phyloP scores from a whole-genome alignment of 148 eudicot genomes.

The Rhododendron vialii region DNA sequence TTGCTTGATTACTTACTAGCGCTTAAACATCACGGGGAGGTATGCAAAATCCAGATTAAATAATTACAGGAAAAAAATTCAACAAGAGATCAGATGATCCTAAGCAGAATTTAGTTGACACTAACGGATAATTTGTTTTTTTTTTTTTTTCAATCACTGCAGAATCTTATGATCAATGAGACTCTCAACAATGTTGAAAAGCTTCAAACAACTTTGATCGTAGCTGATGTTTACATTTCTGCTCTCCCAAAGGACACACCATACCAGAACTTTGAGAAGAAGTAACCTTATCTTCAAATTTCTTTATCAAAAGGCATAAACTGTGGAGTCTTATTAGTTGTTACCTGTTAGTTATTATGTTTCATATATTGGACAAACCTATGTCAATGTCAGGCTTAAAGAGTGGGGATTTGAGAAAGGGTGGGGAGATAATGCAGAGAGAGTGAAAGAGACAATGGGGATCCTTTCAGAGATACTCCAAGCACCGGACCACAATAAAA shows the following conservation, averaged over 20 bases:
- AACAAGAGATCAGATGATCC: neutral
- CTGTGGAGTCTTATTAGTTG: neutral
- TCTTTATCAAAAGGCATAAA: neutral
- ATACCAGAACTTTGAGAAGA: slow-evolving; percentile 38
- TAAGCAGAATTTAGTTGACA: neutral
- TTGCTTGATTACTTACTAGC: slow-evolving; percentile 43
- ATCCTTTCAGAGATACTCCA: slow-evolving; percentile 55
- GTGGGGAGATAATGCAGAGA: slow-evolving; percentile 57
- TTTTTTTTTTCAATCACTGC: slow-evolving; percentile 3
- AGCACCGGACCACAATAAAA: slow-evolving; percentile 50
- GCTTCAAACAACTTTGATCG: slow-evolving; percentile 41
- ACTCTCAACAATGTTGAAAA: slow-evolving; percentile 35
- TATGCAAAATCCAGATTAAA: slow-evolving; percentile 1
- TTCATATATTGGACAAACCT: neutral
- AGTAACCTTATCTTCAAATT: slow-evolving; percentile 21
- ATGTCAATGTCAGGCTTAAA: slow-evolving; percentile 31
- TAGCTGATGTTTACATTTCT: slow-evolving; percentile 47
- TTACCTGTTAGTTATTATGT: neutral
- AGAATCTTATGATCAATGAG: slow-evolving; percentile 67
- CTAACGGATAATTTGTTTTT: neutral
- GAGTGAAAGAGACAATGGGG: slow-evolving; percentile 44
- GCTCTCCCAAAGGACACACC: slow-evolving; percentile 41
- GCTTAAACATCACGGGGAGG: slow-evolving; percentile 49
- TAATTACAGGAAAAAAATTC: neutral
- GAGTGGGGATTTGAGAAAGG: slow-evolving; percentile 74